Base-by-base conservation (phyloP, 2,329 filamentous ascomycete species). In the Trichoderma lentiforme region DNA sequence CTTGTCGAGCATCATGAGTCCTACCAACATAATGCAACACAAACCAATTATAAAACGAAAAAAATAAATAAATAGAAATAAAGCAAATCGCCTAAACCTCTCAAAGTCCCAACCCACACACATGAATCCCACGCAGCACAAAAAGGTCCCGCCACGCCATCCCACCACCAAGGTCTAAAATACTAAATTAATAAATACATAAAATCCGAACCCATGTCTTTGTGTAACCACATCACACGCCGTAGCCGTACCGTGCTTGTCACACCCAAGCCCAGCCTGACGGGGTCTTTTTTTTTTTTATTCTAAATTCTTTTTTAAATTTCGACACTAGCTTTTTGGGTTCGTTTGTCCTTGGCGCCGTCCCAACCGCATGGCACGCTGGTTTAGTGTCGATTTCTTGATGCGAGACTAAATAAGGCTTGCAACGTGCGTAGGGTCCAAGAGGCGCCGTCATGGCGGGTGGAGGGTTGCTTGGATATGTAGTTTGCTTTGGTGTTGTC, bases 151-250 rank as follows among this genome's bases (percentile, higher is more conserved):
- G 12, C 15, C 9, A 57, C 53, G 8, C 15, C 18, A 51, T 51
- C 43, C 43, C 43, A 51, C 43, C 43, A 51, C 43, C 43, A 32
- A 11, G 15, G 32, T n/a, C n/a, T n/a, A n/a, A 18, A 58, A n/a
- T 39, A 36, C 34, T 8, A 21, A 21, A 21, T 15, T 34, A 58
- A 60, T 3, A 57, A 57, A 30, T 30, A 15, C 56, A 51, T 51
- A 21, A 51, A 51, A 51, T 51, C 56, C 28, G n/a, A 32, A 32
- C 30, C 24, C 56, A 60, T 60, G n/a, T 34, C 30, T 58, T 58
- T 58, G 69, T 64, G 69, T 63, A 70, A 70, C 67, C 57, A 70
- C 57, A 70, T 63, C 57, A 30, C 70, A 72, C 70, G 34, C 34
- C 34, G 34, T 36, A 36, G 34, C 64, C 63, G 53, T 56, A 72